Conservation (phyloP, 2,329 filamentous ascomycete genomes). For the Botrytis aclada region DNA sequence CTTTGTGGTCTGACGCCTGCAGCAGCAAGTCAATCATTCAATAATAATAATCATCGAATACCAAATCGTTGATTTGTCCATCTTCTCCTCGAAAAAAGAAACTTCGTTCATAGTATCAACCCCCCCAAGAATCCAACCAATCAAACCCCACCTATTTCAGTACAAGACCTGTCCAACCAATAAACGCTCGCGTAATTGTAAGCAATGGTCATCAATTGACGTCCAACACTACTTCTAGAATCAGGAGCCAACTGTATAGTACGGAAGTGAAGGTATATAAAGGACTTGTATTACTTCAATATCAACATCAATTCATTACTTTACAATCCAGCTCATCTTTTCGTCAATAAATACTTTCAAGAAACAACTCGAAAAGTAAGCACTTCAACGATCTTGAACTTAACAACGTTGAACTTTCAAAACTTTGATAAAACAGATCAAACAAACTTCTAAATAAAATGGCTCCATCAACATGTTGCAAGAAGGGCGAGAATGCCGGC, state of each 20-base stretch:
- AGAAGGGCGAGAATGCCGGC: slow-evolving; percentile 28
- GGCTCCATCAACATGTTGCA: slow-evolving; percentile 37
- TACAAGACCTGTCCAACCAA: neutral
- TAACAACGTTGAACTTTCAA: neutral
- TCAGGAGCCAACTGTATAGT: neutral
- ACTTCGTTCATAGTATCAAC: neutral
- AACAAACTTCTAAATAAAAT: slow-evolving; percentile 24
- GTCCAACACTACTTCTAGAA: neutral
- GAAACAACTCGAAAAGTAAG: neutral
- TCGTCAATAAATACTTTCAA: neutral
- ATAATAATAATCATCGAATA: neutral
- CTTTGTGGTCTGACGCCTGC: neutral
- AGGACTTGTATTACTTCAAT: neutral
- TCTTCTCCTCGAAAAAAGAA: neutral
- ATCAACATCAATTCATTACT: neutral
- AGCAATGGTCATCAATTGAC: neutral
- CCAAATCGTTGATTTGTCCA: neutral
- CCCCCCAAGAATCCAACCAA: neutral
- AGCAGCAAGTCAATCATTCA: neutral
- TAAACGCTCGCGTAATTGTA: neutral
- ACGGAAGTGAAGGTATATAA: neutral
- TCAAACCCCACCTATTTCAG: neutral
- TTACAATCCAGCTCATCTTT: neutral
- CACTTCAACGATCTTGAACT: neutral
- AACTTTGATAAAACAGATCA: neutral